Percentiles rank a stretch among this genome's conserved stretches.
These are phyloP conservation scores for Fomitopsis serialis DNA, from an alignment of 768 basidiomycete species.

Conservation along the genomic window DNA sequence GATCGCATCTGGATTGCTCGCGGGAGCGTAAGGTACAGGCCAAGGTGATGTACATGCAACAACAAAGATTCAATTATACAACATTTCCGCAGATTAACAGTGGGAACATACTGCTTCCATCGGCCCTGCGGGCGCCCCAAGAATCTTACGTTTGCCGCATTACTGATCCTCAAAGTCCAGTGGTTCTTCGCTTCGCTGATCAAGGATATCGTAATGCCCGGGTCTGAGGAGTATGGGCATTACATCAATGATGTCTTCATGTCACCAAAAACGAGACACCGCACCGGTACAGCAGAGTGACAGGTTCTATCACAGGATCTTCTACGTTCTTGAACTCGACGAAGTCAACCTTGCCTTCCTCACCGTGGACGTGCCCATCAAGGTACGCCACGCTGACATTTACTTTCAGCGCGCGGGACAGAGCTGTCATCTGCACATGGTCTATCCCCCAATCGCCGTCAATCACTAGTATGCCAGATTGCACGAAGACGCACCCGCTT, in stretches of 20 bases:
- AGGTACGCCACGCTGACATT: conserved; percentile 77
- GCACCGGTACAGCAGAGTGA: conserved; percentile 74
- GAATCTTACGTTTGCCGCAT: not conserved
- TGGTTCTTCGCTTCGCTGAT: conserved; percentile 21
- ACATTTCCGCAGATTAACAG: not conserved
- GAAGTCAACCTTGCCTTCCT: conserved; percentile 55
- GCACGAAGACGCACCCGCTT: conserved; percentile 48
- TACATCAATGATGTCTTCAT: not conserved
- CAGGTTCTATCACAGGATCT: conserved; percentile 30
- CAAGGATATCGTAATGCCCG: conserved; percentile 83
- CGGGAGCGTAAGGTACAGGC: not conserved
- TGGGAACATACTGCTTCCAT: not conserved
- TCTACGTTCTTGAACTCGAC: conserved; percentile 53
- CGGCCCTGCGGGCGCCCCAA: too few species aligned
- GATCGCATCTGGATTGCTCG: too few species aligned
- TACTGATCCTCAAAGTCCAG: not conserved
- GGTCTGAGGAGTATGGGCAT: conserved; percentile 43
- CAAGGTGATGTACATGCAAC: not conserved
- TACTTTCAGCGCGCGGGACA: conserved; percentile 60
- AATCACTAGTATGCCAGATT: not conserved
- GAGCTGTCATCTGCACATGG: conserved; percentile 76
- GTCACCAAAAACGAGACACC: not conserved
- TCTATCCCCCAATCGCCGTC: conserved; percentile 31
- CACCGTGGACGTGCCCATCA: conserved; percentile 46
- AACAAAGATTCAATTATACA: not conserved